phyloP scores from a whole-genome alignment of 2,329 filamentous ascomycete genomes.

The Colletotrichum tabaci region DNA sequence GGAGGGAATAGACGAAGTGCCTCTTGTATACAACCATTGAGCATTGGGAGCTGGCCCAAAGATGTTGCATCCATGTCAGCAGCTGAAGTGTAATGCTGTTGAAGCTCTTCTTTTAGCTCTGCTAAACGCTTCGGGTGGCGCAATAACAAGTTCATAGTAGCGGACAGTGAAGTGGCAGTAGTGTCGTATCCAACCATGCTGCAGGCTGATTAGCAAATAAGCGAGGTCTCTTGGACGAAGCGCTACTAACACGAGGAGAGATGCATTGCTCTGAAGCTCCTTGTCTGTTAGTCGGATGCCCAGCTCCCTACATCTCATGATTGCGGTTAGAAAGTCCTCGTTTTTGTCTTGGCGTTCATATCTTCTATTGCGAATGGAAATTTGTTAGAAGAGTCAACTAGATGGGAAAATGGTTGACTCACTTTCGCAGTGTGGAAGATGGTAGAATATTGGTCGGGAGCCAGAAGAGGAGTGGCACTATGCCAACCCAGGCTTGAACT shows the following conservation, averaged over 20 bases:
- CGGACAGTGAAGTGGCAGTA: slow-evolving; percentile 40
- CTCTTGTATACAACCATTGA: slow-evolving; percentile 60
- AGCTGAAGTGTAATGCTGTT: slow-evolving; percentile 45
- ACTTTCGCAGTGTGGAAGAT: slow-evolving; percentile 16
- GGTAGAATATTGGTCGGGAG: slow-evolving; percentile 22
- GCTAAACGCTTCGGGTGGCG: slow-evolving; percentile 40
- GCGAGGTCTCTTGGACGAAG: background rate
- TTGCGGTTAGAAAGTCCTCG: slow-evolving; percentile 26
- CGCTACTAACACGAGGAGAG: slow-evolving; percentile 18
- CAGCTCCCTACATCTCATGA: slow-evolving; percentile 15
- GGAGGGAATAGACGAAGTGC: slow-evolving; percentile 57
- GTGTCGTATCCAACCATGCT: slow-evolving; percentile 46
- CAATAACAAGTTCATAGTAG: slow-evolving; percentile 33
- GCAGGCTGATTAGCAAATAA: too few relatives aligned
- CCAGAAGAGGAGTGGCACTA: slow-evolving; percentile 20
- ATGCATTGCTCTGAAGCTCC: slow-evolving; percentile 18
- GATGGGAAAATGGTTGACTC: background rate
- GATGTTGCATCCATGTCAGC: slow-evolving; percentile 44
- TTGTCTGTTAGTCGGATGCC: slow-evolving; percentile 23
- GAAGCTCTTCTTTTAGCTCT: slow-evolving; percentile 57
- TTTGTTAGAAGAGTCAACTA: background rate
- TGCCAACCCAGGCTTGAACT: background rate
- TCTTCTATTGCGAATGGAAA: background rate
- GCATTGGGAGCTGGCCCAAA: slow-evolving; percentile 47
- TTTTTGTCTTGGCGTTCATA: background rate